Conservation (phyloP, 805 yeast species). For the Starmerella tilneyi region DNA sequence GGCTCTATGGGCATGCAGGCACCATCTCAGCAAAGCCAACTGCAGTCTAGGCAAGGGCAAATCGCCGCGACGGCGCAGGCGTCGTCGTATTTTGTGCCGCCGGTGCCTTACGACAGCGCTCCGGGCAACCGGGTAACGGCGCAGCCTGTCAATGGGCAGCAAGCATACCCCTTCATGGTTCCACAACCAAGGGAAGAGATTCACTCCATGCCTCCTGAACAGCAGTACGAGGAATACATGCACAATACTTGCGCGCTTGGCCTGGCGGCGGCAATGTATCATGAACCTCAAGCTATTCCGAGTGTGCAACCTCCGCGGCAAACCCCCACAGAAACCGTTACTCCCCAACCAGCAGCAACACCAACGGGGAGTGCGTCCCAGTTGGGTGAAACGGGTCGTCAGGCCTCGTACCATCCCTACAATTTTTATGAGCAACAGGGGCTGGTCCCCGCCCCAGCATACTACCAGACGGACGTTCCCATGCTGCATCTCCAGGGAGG, state of each 20-base stretch:
- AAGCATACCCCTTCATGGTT: background rate
- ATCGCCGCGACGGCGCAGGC: conserved; percentile 3
- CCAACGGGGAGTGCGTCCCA: too few species aligned
- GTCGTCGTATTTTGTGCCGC: background rate
- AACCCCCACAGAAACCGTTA: background rate
- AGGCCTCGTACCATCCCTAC: background rate
- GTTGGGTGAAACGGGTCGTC: too few species aligned
- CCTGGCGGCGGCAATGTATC: conserved; percentile 3
- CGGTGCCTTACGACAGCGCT: background rate
- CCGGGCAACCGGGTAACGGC: background rate
- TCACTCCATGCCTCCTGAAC: background rate
- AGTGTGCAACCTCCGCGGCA: background rate
- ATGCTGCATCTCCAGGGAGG: background rate
- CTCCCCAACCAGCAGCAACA: background rate
- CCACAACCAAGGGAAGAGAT: background rate
- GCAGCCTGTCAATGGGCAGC: background rate
- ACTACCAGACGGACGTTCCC: background rate
- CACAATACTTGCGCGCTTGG: background rate
- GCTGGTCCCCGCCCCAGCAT: conserved; percentile 1
- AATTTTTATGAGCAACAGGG: conserved; percentile 4
- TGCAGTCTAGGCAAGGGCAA: background rate
- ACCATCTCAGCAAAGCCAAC: background rate
- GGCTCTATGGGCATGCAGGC: background rate
- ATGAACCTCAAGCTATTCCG: background rate
- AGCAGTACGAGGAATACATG: conserved; percentile 7